phyloP scores from a whole-genome alignment of 768 basidiomycete species.

The Asterophora parasitica region DNA sequence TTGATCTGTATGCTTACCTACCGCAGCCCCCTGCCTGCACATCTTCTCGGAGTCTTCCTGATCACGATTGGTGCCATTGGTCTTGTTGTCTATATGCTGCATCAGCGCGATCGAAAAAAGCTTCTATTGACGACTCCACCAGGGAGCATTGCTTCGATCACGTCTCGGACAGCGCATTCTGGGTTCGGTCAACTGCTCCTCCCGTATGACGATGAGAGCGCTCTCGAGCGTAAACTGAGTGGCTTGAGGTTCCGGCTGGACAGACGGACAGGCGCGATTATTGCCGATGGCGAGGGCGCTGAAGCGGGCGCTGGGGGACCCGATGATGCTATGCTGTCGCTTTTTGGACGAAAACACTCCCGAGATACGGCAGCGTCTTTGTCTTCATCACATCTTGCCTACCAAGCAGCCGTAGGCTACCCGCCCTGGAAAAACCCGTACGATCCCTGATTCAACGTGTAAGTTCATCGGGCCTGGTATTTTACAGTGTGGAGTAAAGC shows the following conservation, averaged over 20 bases:
- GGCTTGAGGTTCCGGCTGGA: conserved; percentile 54
- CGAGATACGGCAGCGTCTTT: conserved; percentile 15
- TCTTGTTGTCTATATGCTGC: conserved; percentile 41
- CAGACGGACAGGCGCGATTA: conserved; percentile 53
- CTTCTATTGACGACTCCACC: conserved; percentile 52
- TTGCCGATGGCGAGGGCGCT: conserved; percentile 45
- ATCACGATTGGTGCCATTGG: conserved; percentile 46
- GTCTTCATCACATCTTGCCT: conserved; percentile 16
- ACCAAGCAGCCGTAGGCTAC: conserved; percentile 21
- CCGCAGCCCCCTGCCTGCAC: conserved; percentile 47
- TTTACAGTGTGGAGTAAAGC: neutral
- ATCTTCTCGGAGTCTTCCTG: conserved; percentile 44
- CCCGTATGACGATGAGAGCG: conserved; percentile 48
- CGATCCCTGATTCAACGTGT: conserved; percentile 9
- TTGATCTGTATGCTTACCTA: neutral
- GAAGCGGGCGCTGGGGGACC: conserved; percentile 21
- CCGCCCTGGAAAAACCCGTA: conserved; percentile 23
- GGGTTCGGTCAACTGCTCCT: conserved; percentile 59
- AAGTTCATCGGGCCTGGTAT: neutral
- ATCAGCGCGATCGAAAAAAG: conserved; percentile 40
- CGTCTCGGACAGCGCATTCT: conserved; percentile 54
- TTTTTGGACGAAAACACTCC: conserved; percentile 24
- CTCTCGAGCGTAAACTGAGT: conserved; percentile 43
- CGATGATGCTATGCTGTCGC: conserved; percentile 35
- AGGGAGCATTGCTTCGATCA: conserved; percentile 53